A percentile compares a stretch with the other conserved stretches of the same genome.
Conservation (phyloP, 176 grass and related monocot genomes). For the Ananas comosus region DNA sequence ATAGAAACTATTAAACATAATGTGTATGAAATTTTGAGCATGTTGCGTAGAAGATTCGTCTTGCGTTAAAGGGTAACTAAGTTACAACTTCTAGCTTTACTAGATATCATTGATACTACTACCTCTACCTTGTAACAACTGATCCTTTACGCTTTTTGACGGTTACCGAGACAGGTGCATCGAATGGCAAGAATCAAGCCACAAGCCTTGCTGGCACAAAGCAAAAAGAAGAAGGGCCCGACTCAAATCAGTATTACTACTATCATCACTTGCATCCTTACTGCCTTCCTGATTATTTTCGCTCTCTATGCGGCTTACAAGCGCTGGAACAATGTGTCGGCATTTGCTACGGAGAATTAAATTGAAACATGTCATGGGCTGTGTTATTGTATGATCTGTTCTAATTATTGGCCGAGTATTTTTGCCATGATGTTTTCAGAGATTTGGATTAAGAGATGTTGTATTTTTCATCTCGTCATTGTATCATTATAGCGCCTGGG, state of each 20-base stretch:
- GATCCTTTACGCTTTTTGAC: neutral
- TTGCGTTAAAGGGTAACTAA: too few species aligned
- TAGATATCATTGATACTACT: too few species aligned
- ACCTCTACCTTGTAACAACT: too few species aligned
- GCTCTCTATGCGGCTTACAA: constrained; percentile 52
- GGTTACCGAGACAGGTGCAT: constrained; percentile 11
- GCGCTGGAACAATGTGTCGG: constrained; percentile 27
- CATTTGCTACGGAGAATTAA: constrained; percentile 28
- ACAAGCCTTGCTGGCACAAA: constrained; percentile 54
- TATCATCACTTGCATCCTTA: constrained; percentile 47
- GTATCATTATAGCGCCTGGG: neutral
- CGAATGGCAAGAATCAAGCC: constrained; percentile 69
- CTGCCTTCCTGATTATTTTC: constrained; percentile 19
- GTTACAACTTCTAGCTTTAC: too few species aligned
- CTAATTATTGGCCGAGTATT: neutral
- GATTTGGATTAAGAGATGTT: neutral
- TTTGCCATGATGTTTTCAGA: neutral
- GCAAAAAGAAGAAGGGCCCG: constrained; percentile 70
- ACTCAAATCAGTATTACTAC: constrained; percentile 33
- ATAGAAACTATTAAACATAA: too few species aligned
- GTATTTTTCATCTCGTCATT: neutral
- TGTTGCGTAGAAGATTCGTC: too few species aligned
- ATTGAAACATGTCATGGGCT: neutral
- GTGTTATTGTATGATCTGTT: constrained; percentile 30
- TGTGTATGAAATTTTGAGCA: too few species aligned